These are phyloP conservation scores for Tolypocladium inflatum DNA, from an alignment of 2,329 filamentous ascomycete species.

Conservation along the genomic window DNA sequence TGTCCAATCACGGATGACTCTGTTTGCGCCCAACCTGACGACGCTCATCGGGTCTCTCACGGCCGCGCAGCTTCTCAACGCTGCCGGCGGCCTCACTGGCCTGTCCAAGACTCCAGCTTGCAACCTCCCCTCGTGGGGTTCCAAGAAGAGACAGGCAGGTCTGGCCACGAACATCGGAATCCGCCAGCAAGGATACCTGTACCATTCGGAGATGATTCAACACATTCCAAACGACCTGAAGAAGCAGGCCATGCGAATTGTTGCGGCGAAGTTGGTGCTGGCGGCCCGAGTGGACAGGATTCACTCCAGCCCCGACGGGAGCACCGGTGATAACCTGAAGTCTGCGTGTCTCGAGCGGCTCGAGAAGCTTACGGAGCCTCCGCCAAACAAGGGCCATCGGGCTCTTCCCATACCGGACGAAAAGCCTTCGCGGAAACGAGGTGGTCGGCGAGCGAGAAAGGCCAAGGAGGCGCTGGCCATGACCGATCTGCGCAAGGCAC, in stretches of 20 bases:
- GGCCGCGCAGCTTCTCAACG: slow-evolving; percentile 92
- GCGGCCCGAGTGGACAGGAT: slow-evolving; percentile 84
- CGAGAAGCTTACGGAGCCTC: slow-evolving; percentile 86
- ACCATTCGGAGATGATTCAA: slow-evolving; percentile 81
- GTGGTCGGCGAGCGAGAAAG: slow-evolving; percentile 80
- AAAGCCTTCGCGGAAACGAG: slow-evolving; percentile 86
- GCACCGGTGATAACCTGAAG: slow-evolving; percentile 72
- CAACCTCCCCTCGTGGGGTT: slow-evolving; percentile 84
- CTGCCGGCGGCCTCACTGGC: slow-evolving; percentile 77
- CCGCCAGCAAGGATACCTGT: slow-evolving; percentile 87
- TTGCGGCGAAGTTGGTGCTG: slow-evolving; percentile 87
- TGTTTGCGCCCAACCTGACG: slow-evolving; percentile 91
- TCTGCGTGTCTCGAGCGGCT: slow-evolving; percentile 75
- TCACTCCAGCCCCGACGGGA: slow-evolving; percentile 72
- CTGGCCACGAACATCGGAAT: slow-evolving; percentile 89
- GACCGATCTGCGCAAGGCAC: slow-evolving; percentile 91
- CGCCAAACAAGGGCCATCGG: slow-evolving; percentile 77
- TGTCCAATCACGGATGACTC: slow-evolving; percentile 91
- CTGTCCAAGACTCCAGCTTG: slow-evolving; percentile 89
- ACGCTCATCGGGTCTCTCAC: slow-evolving; percentile 85
- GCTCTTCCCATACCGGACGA: slow-evolving; percentile 90
- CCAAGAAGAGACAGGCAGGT: slow-evolving; percentile 75
- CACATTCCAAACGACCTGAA: slow-evolving; percentile 79
- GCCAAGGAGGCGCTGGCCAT: slow-evolving; percentile 95
- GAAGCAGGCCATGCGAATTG: slow-evolving; percentile 88